Evolutionary conservation across 352 stramenopile species (phyloP).

Genomic region (Phytophthora pluvialis): DNA sequence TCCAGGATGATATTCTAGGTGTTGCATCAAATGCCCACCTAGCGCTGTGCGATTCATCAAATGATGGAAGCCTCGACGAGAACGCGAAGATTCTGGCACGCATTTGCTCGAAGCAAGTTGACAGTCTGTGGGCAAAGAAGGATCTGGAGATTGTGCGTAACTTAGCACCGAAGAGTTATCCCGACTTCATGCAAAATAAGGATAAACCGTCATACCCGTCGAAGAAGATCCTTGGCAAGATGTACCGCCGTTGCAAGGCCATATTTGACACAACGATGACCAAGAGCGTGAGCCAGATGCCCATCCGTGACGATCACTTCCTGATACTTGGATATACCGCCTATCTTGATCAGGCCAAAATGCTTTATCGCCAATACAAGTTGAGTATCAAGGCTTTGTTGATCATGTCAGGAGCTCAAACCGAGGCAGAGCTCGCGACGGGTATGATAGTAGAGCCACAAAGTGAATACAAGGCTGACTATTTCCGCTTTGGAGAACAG

Average conservation of each 20-base stretch:
- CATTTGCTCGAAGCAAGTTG: slow-evolving; percentile 78
- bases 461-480: slow-evolving; percentile 70
- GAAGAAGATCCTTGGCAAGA: slow-evolving; percentile 71
- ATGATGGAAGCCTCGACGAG: slow-evolving; percentile 53
- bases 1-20: slow-evolving; percentile 77
- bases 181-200: slow-evolving; percentile 84
- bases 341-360: slow-evolving; percentile 43
- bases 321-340: slow-evolving; percentile 57
- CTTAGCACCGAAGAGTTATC: slow-evolving; percentile 62
- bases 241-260: slow-evolving; percentile 72
- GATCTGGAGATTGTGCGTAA: slow-evolving; percentile 62
- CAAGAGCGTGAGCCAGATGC: slow-evolving; percentile 42
- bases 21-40: slow-evolving; percentile 82
- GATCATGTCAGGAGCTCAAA: slow-evolving; percentile 64
- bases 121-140: slow-evolving; percentile 63
- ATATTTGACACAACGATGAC: slow-evolving; percentile 53
- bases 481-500: slow-evolving; percentile 80
- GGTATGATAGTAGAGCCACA: slow-evolving; percentile 73
- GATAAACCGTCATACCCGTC: slow-evolving; percentile 73
- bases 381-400: slow-evolving; percentile 55
- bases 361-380: slow-evolving; percentile 79
- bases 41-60: slow-evolving; percentile 60
- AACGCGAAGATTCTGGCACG: slow-evolving; percentile 60
- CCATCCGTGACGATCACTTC: slow-evolving; percentile 57
- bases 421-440: slow-evolving; percentile 72